These are phyloP conservation scores for Friedmanniomyces endolithicus DNA, from an alignment of 495 filamentous ascomycete genomes.

Conservation along the genomic window DNA sequence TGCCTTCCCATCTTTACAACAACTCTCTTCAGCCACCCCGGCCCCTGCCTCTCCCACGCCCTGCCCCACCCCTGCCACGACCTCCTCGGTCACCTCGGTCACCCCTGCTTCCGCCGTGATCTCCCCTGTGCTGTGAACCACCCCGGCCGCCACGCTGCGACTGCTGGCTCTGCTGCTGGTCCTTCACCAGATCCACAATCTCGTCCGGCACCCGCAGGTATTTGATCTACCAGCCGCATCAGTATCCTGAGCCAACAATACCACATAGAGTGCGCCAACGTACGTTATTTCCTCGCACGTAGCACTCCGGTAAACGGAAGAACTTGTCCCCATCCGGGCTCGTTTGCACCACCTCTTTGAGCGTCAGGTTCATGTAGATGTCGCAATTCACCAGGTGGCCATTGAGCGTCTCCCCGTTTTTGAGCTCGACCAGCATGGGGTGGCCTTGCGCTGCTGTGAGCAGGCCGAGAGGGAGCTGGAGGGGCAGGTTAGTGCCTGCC, in stretches of 20 bases:
- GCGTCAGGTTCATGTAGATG: conserved; percentile 97
- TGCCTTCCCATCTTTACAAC: not conserved
- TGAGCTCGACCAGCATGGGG: conserved; percentile 98
- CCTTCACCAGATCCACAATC: conserved; percentile 85
- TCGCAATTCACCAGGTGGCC: conserved; percentile 92
- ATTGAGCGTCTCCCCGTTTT: conserved; percentile 96
- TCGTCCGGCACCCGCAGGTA: conserved; percentile 92
- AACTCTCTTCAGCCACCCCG: not conserved
- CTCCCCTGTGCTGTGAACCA: conserved; percentile 50
- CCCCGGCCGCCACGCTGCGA: conserved; percentile 52
- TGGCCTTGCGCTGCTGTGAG: conserved; percentile 93
- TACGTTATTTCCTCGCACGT: conserved; percentile 94
- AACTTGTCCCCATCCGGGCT: conserved; percentile 91
- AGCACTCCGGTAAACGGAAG: conserved; percentile 79
- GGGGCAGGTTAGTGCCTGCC: conserved; percentile 7
- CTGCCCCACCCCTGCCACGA: conserved; percentile 37
- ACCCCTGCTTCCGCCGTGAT: conserved; percentile 44
- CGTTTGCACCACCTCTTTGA: conserved; percentile 97
- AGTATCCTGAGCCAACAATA: not conserved
- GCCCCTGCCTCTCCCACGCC: conserved; percentile 14
- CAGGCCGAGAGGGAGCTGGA: conserved; percentile 78
- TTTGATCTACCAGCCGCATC: conserved; percentile 60
- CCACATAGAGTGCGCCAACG: conserved; percentile 2
- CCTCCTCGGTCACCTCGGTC: conserved; percentile 29
- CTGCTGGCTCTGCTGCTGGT: conserved; percentile 61